These are phyloP conservation scores for Tuber indicum DNA, from an alignment of 495 filamentous ascomycete genomes.

Conservation along the genomic window DNA sequence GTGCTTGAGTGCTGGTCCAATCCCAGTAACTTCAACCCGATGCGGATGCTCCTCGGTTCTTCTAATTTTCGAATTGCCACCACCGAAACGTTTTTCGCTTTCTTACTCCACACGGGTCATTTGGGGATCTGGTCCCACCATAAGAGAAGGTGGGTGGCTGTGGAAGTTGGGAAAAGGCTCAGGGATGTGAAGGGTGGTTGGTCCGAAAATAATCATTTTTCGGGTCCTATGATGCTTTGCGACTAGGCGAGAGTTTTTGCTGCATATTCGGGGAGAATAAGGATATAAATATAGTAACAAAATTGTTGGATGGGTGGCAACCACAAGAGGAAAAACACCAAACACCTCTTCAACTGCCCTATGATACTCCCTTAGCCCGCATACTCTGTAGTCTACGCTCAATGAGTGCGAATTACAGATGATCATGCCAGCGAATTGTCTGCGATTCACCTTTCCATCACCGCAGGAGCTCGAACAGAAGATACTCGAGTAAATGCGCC, in stretches of 20 bases:
- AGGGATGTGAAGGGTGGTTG: not conserved
- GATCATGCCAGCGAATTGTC: not conserved
- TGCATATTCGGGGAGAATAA: not conserved
- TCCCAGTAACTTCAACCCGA: not conserved
- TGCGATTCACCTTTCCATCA: not conserved
- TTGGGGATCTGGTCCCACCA: not conserved
- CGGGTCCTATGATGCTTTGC: not conserved
- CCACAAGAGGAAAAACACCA: not conserved
- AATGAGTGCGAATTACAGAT: not conserved
- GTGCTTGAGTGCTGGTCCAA: too few relatives aligned
- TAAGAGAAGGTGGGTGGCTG: too few relatives aligned
- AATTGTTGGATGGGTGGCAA: not conserved
- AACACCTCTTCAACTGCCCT: not conserved
- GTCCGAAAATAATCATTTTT: not conserved
- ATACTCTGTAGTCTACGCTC: not conserved
- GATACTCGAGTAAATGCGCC: not conserved
- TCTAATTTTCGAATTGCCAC: not conserved
- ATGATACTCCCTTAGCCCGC: not conserved
- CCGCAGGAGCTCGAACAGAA: not conserved
- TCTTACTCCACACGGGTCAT: not conserved
- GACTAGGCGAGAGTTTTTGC: not conserved
- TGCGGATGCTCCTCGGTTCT: not conserved
- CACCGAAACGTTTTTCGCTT: not conserved
- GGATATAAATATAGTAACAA: not conserved
- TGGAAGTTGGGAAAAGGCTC: not conserved